Evolutionary conservation across 129 eudicot species (phyloP), one percentile per base, ranked within the genome.

Genomic region (Flaveria sonorensis): DNA sequence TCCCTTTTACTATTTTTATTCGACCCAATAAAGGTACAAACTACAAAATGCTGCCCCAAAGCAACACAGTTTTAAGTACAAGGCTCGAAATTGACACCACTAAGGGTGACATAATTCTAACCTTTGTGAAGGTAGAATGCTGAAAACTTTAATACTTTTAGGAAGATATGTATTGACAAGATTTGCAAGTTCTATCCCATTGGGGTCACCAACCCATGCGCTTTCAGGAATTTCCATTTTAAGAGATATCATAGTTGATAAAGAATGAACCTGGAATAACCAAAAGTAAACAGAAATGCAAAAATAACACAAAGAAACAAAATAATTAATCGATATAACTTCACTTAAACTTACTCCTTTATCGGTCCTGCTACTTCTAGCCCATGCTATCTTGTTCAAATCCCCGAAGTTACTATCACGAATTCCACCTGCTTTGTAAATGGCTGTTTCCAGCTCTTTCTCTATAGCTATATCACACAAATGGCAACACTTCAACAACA

Each of bases 361-460:
- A 75, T 93, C 98, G 9, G 98, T 93, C 48, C 98, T 85, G 78
- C 98, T 93, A 85, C 98, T 93, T 86, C 96, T 90, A 40, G 90
- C 92, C 98, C 97, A 93, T 18, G 84, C 89, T 82, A 93, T 84
- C 79, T 91, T 93, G 68, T 89, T 74, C 87, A 93, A 85, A 81
- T 89, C 80, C 83, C 98, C 98, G 52, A 77, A 93, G 70, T 93
- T 93, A 80, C 96, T 89, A 47, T 93, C 98, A 50, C 88, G 85
- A 69, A 93, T 93, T 56, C 98, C 98, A 18, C 98, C 97, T 64
- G 93, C 98, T 73, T 87, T 87, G 70, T 79, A 89, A 39, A 93
- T 84, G 65, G 98, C 98, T 45, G 75, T 81, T 80, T 93, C 97
- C 75, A 93, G 77, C 83, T 86, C 97, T 67, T 86, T 88, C 83